Conservation (phyloP, 306 rosid genomes). For the Fagus crenata region DNA sequence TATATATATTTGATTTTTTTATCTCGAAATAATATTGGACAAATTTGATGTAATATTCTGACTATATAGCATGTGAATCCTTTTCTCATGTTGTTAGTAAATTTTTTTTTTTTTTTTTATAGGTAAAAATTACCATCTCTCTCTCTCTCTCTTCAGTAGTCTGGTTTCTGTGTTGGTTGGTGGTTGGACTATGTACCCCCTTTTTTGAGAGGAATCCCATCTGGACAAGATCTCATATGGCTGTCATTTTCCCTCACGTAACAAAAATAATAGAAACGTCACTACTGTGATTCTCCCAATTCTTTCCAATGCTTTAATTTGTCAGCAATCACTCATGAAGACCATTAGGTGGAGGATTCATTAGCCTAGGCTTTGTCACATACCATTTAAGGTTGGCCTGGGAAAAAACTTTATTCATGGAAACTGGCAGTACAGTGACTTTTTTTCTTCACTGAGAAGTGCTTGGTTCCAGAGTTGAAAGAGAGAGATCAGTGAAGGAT, state of each 20-base stretch:
- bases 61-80: conserved; percentile 11
- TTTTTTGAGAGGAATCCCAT: neutral
- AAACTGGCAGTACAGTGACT: neutral
- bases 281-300: conserved; percentile 35
- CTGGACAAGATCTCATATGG: conserved; percentile 2
- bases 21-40: neutral
- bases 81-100: neutral
- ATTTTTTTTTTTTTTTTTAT: neutral
- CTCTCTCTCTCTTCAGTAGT: neutral
- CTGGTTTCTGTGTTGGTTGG: neutral
- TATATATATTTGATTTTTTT: neutral
- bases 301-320: conserved; percentile 21
- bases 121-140: neutral
- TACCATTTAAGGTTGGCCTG: neutral
- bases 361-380: neutral
- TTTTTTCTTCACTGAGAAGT: neutral
- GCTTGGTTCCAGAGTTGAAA: neutral
- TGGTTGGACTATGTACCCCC: neutral
- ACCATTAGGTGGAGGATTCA: neutral
- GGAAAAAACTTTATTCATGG: neutral
- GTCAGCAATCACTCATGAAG: conserved; percentile 19
- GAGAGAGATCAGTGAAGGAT: conserved; percentile 5
- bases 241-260: conserved; percentile 38
- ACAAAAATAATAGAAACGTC: conserved; percentile 29
- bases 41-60: neutral